Conservation (phyloP, 2,329 filamentous ascomycete species). For the Talaromyces pinophilus region DNA sequence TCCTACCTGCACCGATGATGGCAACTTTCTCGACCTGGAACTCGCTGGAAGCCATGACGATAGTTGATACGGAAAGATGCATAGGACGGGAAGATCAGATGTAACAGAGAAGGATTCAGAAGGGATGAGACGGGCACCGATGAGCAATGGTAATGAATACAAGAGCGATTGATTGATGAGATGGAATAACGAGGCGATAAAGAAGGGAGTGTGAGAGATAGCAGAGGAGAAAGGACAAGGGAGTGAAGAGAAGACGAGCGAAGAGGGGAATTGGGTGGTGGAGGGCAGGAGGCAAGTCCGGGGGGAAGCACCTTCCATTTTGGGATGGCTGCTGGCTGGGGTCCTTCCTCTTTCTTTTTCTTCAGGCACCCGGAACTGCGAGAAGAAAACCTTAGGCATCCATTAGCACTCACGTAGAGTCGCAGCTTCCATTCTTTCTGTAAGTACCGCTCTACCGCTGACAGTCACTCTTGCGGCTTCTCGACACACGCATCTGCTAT, state of each 20-base stretch:
- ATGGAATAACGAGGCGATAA: neutral
- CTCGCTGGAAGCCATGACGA: neutral
- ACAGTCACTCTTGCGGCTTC: neutral
- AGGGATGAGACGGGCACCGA: neutral
- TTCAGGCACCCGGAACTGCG: neutral
- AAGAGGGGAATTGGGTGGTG: neutral
- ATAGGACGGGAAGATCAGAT: neutral
- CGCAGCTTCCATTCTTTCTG: neutral
- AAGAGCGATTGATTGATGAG: neutral
- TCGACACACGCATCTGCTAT: neutral
- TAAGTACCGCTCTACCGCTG: neutral
- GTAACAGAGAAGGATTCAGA: neutral
- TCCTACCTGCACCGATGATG: conserved; percentile 29
- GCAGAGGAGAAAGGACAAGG: neutral
- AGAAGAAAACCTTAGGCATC: neutral
- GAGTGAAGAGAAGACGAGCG: neutral
- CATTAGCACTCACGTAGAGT: neutral
- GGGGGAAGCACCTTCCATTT: neutral
- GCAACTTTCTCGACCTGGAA: conserved; percentile 23
- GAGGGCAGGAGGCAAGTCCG: neutral
- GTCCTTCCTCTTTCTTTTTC: neutral
- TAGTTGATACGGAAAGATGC: neutral
- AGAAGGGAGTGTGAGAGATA: neutral
- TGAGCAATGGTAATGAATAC: conserved; percentile 5
- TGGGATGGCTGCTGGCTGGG: neutral